These are phyloP conservation scores for Saraca asoca DNA, from an alignment of 331 rosid genomes.

Conservation along the genomic window DNA sequence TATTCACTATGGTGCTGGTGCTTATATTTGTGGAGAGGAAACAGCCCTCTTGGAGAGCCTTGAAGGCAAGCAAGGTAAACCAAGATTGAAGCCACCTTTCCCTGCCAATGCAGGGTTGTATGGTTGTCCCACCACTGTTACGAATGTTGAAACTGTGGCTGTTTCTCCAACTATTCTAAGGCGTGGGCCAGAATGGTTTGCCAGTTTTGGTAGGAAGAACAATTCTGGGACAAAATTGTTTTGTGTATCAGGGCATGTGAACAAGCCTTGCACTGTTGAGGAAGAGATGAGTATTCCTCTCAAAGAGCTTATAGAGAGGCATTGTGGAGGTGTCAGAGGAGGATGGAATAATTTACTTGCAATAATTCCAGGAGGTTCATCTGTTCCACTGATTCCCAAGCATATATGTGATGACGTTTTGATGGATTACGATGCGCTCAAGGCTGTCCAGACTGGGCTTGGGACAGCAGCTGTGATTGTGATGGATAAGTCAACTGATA, in stretches of 20 bases:
- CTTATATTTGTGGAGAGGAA: slow-evolving; percentile 99
- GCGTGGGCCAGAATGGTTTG: slow-evolving; percentile 99
- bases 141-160: slow-evolving; percentile 98
- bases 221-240: slow-evolving; percentile 90
- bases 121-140: slow-evolving; percentile 97
- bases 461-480: slow-evolving; percentile 99
- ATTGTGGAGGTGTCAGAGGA: slow-evolving; percentile 99
- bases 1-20: slow-evolving; percentile 98
- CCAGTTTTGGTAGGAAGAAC: slow-evolving; percentile 98
- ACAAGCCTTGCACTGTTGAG: slow-evolving; percentile 98
- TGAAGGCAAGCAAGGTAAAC: slow-evolving; percentile 99
- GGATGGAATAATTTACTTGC: slow-evolving; percentile 99
- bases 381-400: slow-evolving; percentile 96
- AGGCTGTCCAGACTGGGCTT: slow-evolving; percentile 85
- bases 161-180: slow-evolving; percentile 97
- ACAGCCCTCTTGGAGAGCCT: slow-evolving; percentile 98
- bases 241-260: slow-evolving; percentile 95
- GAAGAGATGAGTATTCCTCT: slow-evolving; percentile 98
- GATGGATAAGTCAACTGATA: slow-evolving; percentile 96
- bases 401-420: slow-evolving; percentile 82
- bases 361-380: slow-evolving; percentile 95
- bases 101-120: slow-evolving; percentile 98
- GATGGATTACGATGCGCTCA: slow-evolving; percentile 99
- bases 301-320: slow-evolving; percentile 97
- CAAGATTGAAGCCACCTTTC: slow-evolving; percentile 98